Conservation (phyloP, 805 yeast genomes). For the Candida vartiovaarae region DNA sequence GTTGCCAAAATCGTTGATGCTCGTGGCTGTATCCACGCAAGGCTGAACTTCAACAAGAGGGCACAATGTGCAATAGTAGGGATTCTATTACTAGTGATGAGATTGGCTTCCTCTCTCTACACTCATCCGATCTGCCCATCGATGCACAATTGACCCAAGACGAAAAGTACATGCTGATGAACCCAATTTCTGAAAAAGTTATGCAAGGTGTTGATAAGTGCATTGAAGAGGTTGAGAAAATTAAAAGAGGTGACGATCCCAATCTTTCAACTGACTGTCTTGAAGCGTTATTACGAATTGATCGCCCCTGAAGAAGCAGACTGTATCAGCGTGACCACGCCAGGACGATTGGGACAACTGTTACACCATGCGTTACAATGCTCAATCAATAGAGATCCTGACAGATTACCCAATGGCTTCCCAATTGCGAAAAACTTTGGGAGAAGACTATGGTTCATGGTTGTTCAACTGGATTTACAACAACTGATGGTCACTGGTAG, state of each 20-base stretch:
- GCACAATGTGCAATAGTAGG: slow-evolving; percentile 17
- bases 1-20: slow-evolving; percentile 14
- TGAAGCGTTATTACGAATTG: slow-evolving; percentile 12
- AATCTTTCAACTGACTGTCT: slow-evolving; percentile 16
- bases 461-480: slow-evolving; percentile 16
- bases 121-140: slow-evolving; percentile 15
- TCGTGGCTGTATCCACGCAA: slow-evolving; percentile 1
- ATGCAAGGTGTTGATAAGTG: slow-evolving; percentile 11
- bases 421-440: slow-evolving; percentile 7
- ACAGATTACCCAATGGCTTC: slow-evolving; percentile 3
- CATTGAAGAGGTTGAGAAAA: slow-evolving; percentile 8
- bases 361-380: slow-evolving; percentile 17
- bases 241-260: slow-evolving; percentile 12
- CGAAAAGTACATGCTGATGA: slow-evolving; percentile 14
- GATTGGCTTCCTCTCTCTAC: slow-evolving; percentile 18
- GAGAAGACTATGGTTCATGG: slow-evolving; percentile 22
- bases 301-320: slow-evolving; percentile 21
- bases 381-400: slow-evolving; percentile 20
- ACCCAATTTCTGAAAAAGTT: slow-evolving; percentile 11
- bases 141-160: slow-evolving; percentile 1
- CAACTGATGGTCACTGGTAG: slow-evolving; percentile 17
- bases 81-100: slow-evolving; percentile 16
- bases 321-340: slow-evolving; percentile 13
- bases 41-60: slow-evolving; percentile 13
- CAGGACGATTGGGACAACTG: slow-evolving; percentile 17